Evolutionary conservation across 176 grass and related monocot species (phyloP).

Genomic region (Echinochloa phyllopogon): DNA sequence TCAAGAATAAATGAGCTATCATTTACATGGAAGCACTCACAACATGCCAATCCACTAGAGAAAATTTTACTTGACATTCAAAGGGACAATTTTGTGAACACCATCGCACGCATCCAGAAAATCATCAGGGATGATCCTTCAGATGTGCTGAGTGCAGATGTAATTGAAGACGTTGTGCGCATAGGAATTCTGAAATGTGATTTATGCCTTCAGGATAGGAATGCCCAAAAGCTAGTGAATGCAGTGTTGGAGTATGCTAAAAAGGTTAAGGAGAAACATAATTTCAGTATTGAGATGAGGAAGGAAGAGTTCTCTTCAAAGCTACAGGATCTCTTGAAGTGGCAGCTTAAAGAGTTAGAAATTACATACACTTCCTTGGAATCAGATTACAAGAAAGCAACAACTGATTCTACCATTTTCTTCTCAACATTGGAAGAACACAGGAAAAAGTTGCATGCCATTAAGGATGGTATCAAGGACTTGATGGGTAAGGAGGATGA

Average conservation of each 20-base stretch:
- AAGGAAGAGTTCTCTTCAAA: slow-evolving; percentile 56
- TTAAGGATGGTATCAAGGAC: slow-evolving; percentile 39
- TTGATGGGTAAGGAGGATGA: slow-evolving; percentile 41
- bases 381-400: slow-evolving; percentile 53
- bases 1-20: slow-evolving; percentile 32
- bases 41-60: slow-evolving; percentile 32
- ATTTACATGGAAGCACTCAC: slow-evolving; percentile 46
- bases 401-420: slow-evolving; percentile 32
- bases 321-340: slow-evolving; percentile 45
- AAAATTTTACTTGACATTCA: slow-evolving; percentile 55
- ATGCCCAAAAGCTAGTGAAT: slow-evolving; percentile 53
- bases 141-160: slow-evolving; percentile 38
- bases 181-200: slow-evolving; percentile 48
- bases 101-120: slow-evolving; percentile 44
- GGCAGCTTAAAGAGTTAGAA: slow-evolving; percentile 59
- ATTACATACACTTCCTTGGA: slow-evolving; percentile 39
- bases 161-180: slow-evolving; percentile 47
- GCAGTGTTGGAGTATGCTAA: slow-evolving; percentile 49
- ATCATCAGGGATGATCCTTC: slow-evolving; percentile 37
- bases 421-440: slow-evolving; percentile 43
- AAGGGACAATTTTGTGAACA: slow-evolving; percentile 46
- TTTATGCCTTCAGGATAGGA: slow-evolving; percentile 42
- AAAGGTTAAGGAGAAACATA: slow-evolving; percentile 45
- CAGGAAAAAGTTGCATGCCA: slow-evolving; percentile 42
- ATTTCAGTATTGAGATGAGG: slow-evolving; percentile 45